Evolutionary conservation across 2,329 filamentous ascomycete species (phyloP), one percentile per base, ranked within the genome.

Genomic region (Talaromyces albobiverticillius): DNA sequence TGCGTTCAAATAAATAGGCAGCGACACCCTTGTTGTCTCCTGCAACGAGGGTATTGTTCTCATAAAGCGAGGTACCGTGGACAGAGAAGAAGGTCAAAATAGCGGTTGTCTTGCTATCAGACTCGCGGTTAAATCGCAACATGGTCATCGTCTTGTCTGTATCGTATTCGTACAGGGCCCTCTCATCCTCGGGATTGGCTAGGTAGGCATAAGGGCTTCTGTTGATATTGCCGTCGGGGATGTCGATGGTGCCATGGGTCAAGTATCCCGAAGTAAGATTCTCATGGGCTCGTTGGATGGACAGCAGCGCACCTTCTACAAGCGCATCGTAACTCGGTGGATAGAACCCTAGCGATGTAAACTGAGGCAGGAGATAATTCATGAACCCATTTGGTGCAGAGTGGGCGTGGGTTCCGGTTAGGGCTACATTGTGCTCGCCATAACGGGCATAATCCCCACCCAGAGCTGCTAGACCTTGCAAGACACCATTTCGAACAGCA

Each of bases 21-120:
- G 93, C 92, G 6, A 96, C 90, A 11, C 93, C 93, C 74, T 97
- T 97, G 76, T 97, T 97, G 70, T 97, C 93, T n/a, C 90, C 93
- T 2, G 91, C 86, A 48, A 94, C 83, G 13, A 96, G 79, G 0
- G 91, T 96, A 72, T 96, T 96, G 73, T 96, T 96, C 52, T 89
- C 88, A 22, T 92, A 83, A 71, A 96, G 83, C 0, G 90, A 95
- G 0, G 93, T 97, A 45, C 92, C 92, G 68, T 97, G 93, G 0
- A 92, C 89, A 2, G 93, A 84, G 68, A 93, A 96, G 89, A 92
- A 97, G 14, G 90, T 94, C 55, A 97, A 73, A 1, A 95, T 77
- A 11, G 90, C 92, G 40, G 90, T 83, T 54, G 86, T 87, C 72
- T 90, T 91, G 46, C 81, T 79, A 64, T 94, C 89, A 0, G 83